Conservation (phyloP, 2,329 filamentous ascomycete genomes). For the Alternaria dauci region DNA sequence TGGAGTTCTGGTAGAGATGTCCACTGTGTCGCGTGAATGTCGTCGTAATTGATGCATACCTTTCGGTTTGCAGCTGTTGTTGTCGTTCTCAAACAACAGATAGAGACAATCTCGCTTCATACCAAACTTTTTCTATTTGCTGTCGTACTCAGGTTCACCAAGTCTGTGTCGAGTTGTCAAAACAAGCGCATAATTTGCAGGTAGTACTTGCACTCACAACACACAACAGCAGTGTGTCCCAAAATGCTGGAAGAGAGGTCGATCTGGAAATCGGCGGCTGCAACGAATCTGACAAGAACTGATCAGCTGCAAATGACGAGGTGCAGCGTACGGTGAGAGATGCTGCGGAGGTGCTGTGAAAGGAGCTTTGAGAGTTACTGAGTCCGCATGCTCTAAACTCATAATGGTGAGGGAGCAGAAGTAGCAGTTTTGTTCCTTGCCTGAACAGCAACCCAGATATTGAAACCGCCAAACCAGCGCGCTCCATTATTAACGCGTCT, state of each 20-base stretch:
- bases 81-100: background rate
- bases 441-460: background rate
- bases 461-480: background rate
- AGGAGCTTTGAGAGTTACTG: background rate
- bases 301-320: background rate
- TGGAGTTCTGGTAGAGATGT: conserved; percentile 15
- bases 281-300: background rate
- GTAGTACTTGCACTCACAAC: too few species aligned
- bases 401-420: background rate
- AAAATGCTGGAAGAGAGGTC: background rate
- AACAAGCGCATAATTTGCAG: background rate
- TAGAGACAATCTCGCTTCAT: background rate
- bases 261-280: background rate
- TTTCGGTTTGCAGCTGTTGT: background rate
- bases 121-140: background rate
- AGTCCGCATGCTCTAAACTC: background rate
- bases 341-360: background rate
- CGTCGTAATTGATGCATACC: background rate
- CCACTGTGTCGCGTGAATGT: background rate
- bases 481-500: background rate
- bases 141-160: background rate
- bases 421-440: background rate
- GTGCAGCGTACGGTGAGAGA: background rate
- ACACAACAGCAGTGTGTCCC: too few species aligned
- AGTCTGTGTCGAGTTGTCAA: background rate